phyloP scores from a whole-genome alignment of 2,329 filamentous ascomycete genomes.

The Cladosporium sp. region DNA sequence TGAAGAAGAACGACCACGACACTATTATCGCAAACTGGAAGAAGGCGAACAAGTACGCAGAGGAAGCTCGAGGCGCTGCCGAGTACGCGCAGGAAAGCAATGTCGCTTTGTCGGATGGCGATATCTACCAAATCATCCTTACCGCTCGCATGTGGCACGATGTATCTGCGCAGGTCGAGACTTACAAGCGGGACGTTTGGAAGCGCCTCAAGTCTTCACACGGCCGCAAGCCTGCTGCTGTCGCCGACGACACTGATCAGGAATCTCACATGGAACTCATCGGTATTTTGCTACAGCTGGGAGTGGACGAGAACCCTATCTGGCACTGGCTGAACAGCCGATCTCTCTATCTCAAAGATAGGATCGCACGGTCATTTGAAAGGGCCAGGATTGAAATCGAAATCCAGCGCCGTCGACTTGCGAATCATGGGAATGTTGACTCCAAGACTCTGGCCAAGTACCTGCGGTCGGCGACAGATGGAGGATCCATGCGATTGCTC shows the following conservation, averaged over 20 bases:
- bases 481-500: slow-evolving; percentile 16
- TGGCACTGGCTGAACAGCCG: slow-evolving; percentile 92
- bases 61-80: slow-evolving; percentile 69
- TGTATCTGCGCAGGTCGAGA: slow-evolving; percentile 79
- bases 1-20: slow-evolving; percentile 89
- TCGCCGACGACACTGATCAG: slow-evolving; percentile 38
- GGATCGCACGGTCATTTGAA: slow-evolving; percentile 75
- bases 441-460: slow-evolving; percentile 68
- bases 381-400: slow-evolving; percentile 91
- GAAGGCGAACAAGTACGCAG: slow-evolving; percentile 74
- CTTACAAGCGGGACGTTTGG: slow-evolving; percentile 89
- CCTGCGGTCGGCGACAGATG: slow-evolving; percentile 61
- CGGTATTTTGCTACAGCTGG: slow-evolving; percentile 80
- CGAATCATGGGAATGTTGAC: slow-evolving; percentile 67
- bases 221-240: slow-evolving; percentile 22
- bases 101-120: slow-evolving; percentile 64
- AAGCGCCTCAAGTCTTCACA: slow-evolving; percentile 54
- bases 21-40: slow-evolving; percentile 81
- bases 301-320: slow-evolving; percentile 92
- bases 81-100: slow-evolving; percentile 48
- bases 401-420: slow-evolving; percentile 76
- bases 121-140: slow-evolving; percentile 81
- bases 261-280: slow-evolving; percentile 95
- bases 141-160: slow-evolving; percentile 95
- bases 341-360: slow-evolving; percentile 83